A percentile compares a stretch with the other conserved stretches of the same genome.
Evolutionary conservation across 257 asterid genomes (phyloP).

Genomic region (Solanum commersonii): DNA sequence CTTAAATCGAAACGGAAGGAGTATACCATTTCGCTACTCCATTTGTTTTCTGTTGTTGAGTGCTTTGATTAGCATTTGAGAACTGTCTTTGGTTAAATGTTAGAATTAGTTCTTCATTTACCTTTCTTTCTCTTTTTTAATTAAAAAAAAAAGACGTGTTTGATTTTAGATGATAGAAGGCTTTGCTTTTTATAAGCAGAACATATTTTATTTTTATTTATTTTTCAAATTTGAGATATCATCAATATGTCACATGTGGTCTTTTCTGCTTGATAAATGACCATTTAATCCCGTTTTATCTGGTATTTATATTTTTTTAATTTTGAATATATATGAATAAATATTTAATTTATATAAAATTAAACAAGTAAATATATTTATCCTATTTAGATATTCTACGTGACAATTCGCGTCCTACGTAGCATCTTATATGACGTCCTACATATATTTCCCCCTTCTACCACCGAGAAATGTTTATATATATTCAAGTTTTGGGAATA

Average conservation of each 20-base stretch:
- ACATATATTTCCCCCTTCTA: not conserved
- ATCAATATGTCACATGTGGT: not conserved
- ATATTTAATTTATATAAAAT: too few species aligned
- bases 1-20: not conserved
- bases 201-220: not conserved
- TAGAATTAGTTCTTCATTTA: not conserved
- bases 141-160: not conserved
- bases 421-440: too few species aligned
- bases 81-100: not conserved
- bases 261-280: too few species aligned
- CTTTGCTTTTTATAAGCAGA: not conserved
- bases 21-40: not conserved
- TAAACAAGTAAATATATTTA: too few species aligned
- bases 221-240: not conserved
- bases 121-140: not conserved
- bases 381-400: too few species aligned
- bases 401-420: too few species aligned
- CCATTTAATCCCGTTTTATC: not conserved
- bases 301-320: too few species aligned
- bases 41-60: not conserved
- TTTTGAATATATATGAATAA: too few species aligned
- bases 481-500: not conserved
- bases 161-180: not conserved
- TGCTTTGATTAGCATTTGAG: not conserved
- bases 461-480: not conserved